phyloP scores from a whole-genome alignment of 2,329 filamentous ascomycete species.

The Apiospora kogelbergensis region DNA sequence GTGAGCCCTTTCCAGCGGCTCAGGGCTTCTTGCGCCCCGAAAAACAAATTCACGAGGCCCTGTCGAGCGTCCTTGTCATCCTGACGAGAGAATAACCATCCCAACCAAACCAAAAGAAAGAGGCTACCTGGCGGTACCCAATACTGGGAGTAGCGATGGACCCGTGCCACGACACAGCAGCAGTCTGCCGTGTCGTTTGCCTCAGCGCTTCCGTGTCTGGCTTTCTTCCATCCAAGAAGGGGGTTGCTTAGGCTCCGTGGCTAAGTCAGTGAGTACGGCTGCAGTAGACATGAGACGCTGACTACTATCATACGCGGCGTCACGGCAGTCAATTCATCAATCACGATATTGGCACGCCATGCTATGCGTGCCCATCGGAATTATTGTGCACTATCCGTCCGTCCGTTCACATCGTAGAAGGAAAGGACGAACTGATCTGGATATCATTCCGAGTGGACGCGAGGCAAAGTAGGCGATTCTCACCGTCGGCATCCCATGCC shows the following conservation, averaged over 20 bases:
- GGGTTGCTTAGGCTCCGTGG: neutral
- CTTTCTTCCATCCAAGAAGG: neutral
- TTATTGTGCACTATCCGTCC: neutral
- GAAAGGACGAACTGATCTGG: neutral
- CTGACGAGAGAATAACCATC: neutral
- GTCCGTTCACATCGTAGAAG: neutral
- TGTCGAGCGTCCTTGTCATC: neutral
- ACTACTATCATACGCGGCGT: neutral
- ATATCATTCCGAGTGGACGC: neutral
- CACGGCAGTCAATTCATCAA: neutral
- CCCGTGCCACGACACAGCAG: neutral
- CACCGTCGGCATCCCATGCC: neutral
- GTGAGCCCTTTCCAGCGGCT: neutral
- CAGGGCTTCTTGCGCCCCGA: neutral
- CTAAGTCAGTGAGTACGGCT: neutral
- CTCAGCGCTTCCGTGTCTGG: neutral
- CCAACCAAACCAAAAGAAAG: neutral
- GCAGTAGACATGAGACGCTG: neutral
- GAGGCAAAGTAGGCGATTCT: neutral
- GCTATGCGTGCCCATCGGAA: neutral
- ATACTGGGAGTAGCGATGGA: neutral
- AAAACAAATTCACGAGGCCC: neutral
- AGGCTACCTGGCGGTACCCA: neutral
- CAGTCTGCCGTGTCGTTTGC: conserved; percentile 3
- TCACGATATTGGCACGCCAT: neutral